These are phyloP conservation scores for Tetrapisispora namnaoensis DNA, from an alignment of 805 yeast genomes.

Conservation along the genomic window DNA sequence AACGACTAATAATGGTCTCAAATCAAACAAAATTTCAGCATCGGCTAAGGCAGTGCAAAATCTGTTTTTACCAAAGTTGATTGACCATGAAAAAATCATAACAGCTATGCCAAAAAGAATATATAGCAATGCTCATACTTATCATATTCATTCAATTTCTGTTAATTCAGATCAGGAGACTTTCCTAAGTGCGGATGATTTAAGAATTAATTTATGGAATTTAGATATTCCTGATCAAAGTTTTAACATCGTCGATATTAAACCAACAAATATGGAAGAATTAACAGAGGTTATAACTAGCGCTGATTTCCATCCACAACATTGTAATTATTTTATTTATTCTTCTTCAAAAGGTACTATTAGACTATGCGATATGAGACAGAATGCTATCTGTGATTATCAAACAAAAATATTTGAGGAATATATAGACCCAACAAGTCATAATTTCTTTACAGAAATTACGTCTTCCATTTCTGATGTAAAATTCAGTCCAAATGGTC, in stretches of 20 bases:
- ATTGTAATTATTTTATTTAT: conserved; percentile 91
- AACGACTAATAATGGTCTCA: conserved; percentile 7
- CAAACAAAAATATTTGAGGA: conserved; percentile 87
- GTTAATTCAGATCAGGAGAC: conserved; percentile 95
- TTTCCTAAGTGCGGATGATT: conserved; percentile 83
- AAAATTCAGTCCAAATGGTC: conserved; percentile 82
- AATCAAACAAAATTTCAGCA: conserved; percentile 9
- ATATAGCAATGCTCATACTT: conserved; percentile 94
- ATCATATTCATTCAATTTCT: conserved; percentile 92
- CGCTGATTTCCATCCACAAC: conserved; percentile 90
- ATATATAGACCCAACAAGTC: conserved; percentile 82
- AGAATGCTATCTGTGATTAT: conserved; percentile 84
- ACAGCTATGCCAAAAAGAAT: conserved; percentile 90
- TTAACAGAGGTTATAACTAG: conserved; percentile 94
- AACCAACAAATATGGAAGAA: conserved; percentile 98
- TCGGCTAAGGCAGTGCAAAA: conserved; percentile 31
- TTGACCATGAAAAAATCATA: conserved; percentile 89
- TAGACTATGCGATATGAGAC: conserved; percentile 93
- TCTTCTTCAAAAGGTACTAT: conserved; percentile 93
- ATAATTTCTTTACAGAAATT: conserved; percentile 94
- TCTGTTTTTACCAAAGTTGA: conserved; percentile 74
- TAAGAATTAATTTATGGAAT: conserved; percentile 93
- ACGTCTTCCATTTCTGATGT: conserved; percentile 91
- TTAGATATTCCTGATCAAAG: conserved; percentile 88
- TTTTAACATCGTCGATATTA: conserved; percentile 94